These are phyloP conservation scores for Colletotrichum musae DNA, from an alignment of 2,329 filamentous ascomycete genomes.

Conservation along the genomic window DNA sequence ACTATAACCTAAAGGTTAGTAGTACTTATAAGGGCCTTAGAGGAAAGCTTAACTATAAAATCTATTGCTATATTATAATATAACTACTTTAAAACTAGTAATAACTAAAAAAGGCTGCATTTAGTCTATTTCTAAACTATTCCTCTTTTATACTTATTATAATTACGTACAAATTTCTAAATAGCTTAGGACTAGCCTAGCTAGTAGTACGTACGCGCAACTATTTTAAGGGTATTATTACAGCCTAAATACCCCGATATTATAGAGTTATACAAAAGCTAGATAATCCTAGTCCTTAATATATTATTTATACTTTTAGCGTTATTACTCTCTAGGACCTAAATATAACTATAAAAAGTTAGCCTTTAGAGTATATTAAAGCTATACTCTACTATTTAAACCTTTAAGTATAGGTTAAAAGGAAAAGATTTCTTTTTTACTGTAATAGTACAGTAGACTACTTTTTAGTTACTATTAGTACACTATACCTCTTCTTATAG, in stretches of 20 bases:
- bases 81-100: slow-evolving; percentile 1
- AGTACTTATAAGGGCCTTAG: background rate
- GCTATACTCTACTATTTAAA: background rate
- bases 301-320: background rate
- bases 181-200: background rate
- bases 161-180: background rate
- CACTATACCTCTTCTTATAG: background rate
- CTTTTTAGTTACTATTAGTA: background rate
- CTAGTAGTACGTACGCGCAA: background rate
- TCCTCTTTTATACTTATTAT: slow-evolving; percentile 15
- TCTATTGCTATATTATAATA: slow-evolving; percentile 9
- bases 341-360: slow-evolving; percentile 7
- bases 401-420: slow-evolving; percentile 6
- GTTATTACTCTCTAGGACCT: background rate
- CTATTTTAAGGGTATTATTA: slow-evolving; percentile 20
- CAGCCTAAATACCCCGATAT: slow-evolving; percentile 6
- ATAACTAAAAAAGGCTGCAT: slow-evolving; percentile 1
- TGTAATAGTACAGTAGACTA: background rate
- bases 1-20: too few species aligned
- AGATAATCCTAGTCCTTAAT: background rate
- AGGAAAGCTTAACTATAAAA: background rate
- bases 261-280: slow-evolving; percentile 5
- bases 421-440: background rate
- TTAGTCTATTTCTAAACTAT: slow-evolving; percentile 11
- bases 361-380: slow-evolving; percentile 17